These are phyloP conservation scores for Iberis pinnata DNA, from an alignment of 345 rosid genomes.

Conservation along the genomic window DNA sequence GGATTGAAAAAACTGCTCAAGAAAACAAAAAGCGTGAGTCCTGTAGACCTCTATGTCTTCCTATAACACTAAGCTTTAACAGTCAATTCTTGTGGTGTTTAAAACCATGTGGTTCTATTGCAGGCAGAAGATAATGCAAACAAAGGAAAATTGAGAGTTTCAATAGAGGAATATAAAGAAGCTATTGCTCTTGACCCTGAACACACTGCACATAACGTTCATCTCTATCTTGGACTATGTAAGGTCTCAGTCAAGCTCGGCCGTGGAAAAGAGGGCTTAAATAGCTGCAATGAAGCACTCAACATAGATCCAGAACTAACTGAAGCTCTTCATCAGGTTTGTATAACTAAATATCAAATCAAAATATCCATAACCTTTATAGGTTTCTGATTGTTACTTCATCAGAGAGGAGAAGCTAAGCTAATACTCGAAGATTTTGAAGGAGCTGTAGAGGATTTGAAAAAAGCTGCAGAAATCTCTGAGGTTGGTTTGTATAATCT, in stretches of 20 bases:
- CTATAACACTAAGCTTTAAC: slow-evolving; percentile 11
- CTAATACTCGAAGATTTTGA: slow-evolving; percentile 90
- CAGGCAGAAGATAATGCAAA: slow-evolving; percentile 93
- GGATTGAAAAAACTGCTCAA: slow-evolving; percentile 86
- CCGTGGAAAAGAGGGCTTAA: slow-evolving; percentile 85
- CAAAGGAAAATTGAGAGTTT: slow-evolving; percentile 83
- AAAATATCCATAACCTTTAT: too few relatives aligned
- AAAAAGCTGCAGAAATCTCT: slow-evolving; percentile 77
- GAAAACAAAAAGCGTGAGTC: slow-evolving; percentile 86
- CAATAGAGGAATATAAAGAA: slow-evolving; percentile 80
- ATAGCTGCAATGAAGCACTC: slow-evolving; percentile 76
- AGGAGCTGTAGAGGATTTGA: slow-evolving; percentile 92
- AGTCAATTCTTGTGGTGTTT: not conserved
- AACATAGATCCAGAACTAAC: slow-evolving; percentile 69
- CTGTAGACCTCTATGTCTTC: too few relatives aligned
- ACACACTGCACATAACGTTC: slow-evolving; percentile 75
- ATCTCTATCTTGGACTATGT: slow-evolving; percentile 92
- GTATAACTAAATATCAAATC: too few relatives aligned
- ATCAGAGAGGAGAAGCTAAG: slow-evolving; percentile 94
- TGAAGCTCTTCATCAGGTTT: slow-evolving; percentile 90
- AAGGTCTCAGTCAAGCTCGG: slow-evolving; percentile 89
- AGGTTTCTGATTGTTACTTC: too few relatives aligned
- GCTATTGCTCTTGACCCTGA: slow-evolving; percentile 85
- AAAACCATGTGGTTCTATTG: not conserved
- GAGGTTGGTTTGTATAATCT: too few relatives aligned